Base-by-base conservation (phyloP, 2,329 filamentous ascomycete species). In the Triangularia setosa region DNA sequence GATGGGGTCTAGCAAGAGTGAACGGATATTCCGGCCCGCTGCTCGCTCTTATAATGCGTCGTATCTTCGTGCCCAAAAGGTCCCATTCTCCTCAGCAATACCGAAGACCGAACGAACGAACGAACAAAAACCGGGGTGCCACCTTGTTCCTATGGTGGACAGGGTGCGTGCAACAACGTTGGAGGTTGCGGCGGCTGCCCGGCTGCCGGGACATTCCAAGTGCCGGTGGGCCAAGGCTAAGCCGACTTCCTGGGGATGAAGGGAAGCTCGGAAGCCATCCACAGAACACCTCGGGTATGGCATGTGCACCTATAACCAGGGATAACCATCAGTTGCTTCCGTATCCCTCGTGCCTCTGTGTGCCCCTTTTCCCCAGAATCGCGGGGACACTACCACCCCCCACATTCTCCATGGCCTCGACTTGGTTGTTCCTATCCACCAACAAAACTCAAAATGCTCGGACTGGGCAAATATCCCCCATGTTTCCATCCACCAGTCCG, bases 401-500 rank as follows among this genome's bases (percentile, higher is more conserved):
- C 52, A 55, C 52, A 55, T 27, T 28, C 12, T 48, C 40, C 40
- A 48, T 8, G 40, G 40, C 40, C 40, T 48, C 25, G 52, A 55
- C 52, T 55, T 25, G 24, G 18, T 53, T 25, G 21, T 25, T 25
- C n/a, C 18, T 23, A 25, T 4, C 18, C 24, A 55, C 52, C 52
- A 25, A 52, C 23, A 14, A 55, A 28, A 28, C 48, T 53, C 21
- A n/a, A 23, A n/a, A 23, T 24, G 28, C 35, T 23, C n/a, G 9
- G 33, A 52, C 18, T 35, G 18, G 57, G 25, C 58, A 2, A 33
- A 25, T 60, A 40, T 27, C 11, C 25, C 58, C 58, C 58, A 44
- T 18, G 58, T 60, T 53, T 59, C 58, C 58, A 44, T 25, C 24
- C 58, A 27, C 33, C 24, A 27, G 40, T n/a, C 58, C 58, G 58